phyloP scores from a whole-genome alignment of 768 basidiomycete species.

The Leccinum subgranulosum region DNA sequence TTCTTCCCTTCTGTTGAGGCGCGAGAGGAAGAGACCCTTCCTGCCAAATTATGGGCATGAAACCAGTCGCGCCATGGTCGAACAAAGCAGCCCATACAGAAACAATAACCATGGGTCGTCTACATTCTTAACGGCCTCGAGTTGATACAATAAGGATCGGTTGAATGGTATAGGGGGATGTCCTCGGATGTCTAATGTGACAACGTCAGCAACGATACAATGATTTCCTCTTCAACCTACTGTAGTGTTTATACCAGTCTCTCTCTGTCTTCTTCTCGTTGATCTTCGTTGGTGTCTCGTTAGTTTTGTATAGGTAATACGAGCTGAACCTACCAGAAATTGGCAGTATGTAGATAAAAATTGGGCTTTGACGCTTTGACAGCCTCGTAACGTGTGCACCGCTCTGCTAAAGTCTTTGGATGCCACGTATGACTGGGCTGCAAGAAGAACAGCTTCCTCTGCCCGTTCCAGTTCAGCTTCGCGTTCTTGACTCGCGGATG shows the following conservation, averaged over 20 bases:
- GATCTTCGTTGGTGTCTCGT: conserved; percentile 44
- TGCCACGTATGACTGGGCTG: conserved; percentile 73
- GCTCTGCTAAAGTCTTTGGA: conserved; percentile 77
- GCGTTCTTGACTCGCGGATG: conserved; percentile 27
- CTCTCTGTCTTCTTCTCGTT: conserved; percentile 79
- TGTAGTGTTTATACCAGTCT: conserved; percentile 81
- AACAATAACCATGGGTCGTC: conserved; percentile 83
- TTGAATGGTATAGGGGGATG: conserved; percentile 70
- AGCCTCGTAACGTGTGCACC: conserved; percentile 58
- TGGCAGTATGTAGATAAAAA: conserved; percentile 80
- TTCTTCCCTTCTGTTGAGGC: conserved; percentile 75
- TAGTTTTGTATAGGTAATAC: conserved; percentile 3
- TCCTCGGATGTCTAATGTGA: conserved; percentile 56
- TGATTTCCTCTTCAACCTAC: conserved; percentile 39
- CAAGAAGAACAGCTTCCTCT: conserved; percentile 70
- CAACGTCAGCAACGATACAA: not conserved
- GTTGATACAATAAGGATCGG: conserved; percentile 49
- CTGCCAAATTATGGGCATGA: conserved; percentile 38
- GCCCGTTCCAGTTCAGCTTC: conserved; percentile 51
- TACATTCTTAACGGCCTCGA: conserved; percentile 53
- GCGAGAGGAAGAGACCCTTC: conserved; percentile 78
- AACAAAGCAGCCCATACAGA: conserved; percentile 44
- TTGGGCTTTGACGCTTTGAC: conserved; percentile 65
- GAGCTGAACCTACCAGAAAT: conserved; percentile 67
- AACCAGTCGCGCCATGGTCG: not conserved